These are phyloP conservation scores for Penicillium salamii DNA, from an alignment of 495 filamentous ascomycete genomes.

Conservation along the genomic window DNA sequence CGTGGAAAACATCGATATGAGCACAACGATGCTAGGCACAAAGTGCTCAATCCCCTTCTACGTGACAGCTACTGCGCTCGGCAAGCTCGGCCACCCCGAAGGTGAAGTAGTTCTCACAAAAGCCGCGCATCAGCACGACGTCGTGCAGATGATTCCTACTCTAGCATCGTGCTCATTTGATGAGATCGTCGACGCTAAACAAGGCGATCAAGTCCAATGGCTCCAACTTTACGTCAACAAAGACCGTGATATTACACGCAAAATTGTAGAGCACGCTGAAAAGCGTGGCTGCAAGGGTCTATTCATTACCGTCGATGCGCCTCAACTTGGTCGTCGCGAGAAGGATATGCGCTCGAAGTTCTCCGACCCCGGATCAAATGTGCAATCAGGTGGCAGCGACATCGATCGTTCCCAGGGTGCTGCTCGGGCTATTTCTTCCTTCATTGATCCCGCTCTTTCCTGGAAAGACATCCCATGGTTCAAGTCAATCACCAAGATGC, in stretches of 20 bases:
- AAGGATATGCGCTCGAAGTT: conserved; percentile 97
- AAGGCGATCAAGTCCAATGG: conserved; percentile 88
- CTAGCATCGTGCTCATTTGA: conserved; percentile 98
- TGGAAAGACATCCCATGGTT: conserved; percentile 99
- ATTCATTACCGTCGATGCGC: conserved; percentile 98
- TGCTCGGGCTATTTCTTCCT: conserved; percentile 86
- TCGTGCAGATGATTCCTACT: conserved; percentile 96
- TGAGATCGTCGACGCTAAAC: conserved; percentile 85
- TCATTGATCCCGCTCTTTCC: conserved; percentile 86
- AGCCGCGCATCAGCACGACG: conserved; percentile 78
- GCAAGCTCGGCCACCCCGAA: conserved; percentile 85
- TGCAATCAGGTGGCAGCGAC: conserved; percentile 63
- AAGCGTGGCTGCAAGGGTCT: conserved; percentile 89
- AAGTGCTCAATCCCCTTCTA: conserved; percentile 84
- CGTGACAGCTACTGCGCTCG: conserved; percentile 86
- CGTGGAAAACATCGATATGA: conserved; percentile 80
- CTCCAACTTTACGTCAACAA: conserved; percentile 99
- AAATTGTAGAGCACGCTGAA: conserved; percentile 90
- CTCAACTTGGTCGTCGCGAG: conserved; percentile 89
- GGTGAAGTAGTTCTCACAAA: conserved; percentile 88
- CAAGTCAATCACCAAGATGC: conserved; percentile 87
- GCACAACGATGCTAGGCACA: conserved; percentile 87
- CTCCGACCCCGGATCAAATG: conserved; percentile 76
- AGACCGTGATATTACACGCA: conserved; percentile 83
- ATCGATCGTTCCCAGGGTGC: conserved; percentile 89